These are phyloP conservation scores for Delitschia confertaspora DNA, from an alignment of 495 filamentous ascomycete species.

Conservation along the genomic window DNA sequence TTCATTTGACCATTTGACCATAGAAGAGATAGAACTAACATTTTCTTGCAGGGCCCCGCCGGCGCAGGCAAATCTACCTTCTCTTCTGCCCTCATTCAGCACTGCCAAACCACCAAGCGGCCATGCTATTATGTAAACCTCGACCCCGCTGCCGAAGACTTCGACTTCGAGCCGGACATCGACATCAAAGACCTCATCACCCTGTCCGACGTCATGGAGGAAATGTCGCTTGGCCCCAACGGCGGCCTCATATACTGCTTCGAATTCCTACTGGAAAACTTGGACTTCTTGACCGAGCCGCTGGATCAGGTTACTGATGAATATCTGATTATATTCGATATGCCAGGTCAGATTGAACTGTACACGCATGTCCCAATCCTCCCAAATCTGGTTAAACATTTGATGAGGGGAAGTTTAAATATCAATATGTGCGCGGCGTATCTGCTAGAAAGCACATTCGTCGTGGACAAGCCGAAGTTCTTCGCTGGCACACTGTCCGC, in stretches of 20 bases:
- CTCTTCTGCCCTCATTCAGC: constrained; percentile 83
- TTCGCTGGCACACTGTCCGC: constrained; percentile 91
- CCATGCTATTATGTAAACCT: constrained; percentile 97
- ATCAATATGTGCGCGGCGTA: constrained; percentile 92
- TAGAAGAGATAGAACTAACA: constrained; percentile 1
- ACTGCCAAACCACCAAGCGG: constrained; percentile 78
- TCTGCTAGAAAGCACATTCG: constrained; percentile 87
- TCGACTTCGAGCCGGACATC: constrained; percentile 83
- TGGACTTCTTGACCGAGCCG: constrained; percentile 83
- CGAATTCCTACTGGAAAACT: constrained; percentile 89
- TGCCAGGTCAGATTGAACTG: constrained; percentile 97
- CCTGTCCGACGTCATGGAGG: constrained; percentile 97
- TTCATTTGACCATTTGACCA: too few relatives aligned
- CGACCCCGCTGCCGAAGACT: constrained; percentile 89
- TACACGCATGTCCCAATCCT: constrained; percentile 95
- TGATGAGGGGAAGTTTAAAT: constrained; percentile 74
- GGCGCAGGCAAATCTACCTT: constrained; percentile 66
- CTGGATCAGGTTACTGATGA: constrained; percentile 86
- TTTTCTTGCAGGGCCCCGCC: constrained; percentile 22
- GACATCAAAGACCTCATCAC: constrained; percentile 96
- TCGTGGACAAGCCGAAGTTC: constrained; percentile 91
- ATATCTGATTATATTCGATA: constrained; percentile 93
- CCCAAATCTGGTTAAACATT: constrained; percentile 71
- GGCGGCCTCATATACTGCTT: constrained; percentile 97
- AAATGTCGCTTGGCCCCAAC: constrained; percentile 86